Evolutionary conservation across 2,329 filamentous ascomycete genomes (phyloP).

Genomic region (Kalmusia sp.): DNA sequence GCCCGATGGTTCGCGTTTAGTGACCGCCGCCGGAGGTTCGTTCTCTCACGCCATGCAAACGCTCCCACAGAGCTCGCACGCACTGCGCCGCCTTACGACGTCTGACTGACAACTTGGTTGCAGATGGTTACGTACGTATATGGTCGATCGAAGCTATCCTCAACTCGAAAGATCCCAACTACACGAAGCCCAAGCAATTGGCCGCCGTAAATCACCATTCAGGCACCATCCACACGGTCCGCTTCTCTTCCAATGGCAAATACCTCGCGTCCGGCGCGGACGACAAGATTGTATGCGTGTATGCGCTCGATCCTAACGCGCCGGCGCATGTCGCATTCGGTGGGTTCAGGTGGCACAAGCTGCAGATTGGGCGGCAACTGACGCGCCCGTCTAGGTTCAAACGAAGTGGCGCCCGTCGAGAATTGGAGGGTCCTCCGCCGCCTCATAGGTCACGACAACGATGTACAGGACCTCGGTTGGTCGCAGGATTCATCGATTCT

Average conservation of each 20-base stretch:
- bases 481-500: slow-evolving; percentile 94
- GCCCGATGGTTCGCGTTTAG: slow-evolving; percentile 87
- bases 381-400: slow-evolving; percentile 64
- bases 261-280: slow-evolving; percentile 97
- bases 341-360: slow-evolving; percentile 48
- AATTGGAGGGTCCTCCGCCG: slow-evolving; percentile 97
- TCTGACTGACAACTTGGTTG: slow-evolving; percentile 22
- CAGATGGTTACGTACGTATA: slow-evolving; percentile 94
- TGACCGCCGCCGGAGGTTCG: slow-evolving; percentile 90
- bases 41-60: slow-evolving; percentile 23
- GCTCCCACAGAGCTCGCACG: slow-evolving; percentile 18
- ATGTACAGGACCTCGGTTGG: slow-evolving; percentile 98
- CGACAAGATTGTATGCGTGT: slow-evolving; percentile 98
- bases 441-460: slow-evolving; percentile 95
- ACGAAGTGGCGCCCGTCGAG: slow-evolving; percentile 90
- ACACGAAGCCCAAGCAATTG: slow-evolving; percentile 84
- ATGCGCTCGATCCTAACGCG: slow-evolving; percentile 83
- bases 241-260: slow-evolving; percentile 93
- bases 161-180: slow-evolving; percentile 75
- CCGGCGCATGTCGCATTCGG: slow-evolving; percentile 81
- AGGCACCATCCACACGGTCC: slow-evolving; percentile 94
- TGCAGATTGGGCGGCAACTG: slow-evolving; percentile 12
- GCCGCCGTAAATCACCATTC: slow-evolving; percentile 99
- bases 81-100: slow-evolving; percentile 23
- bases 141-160: slow-evolving; percentile 97